A percentile compares a stretch with the other conserved stretches of the same genome.
These are phyloP conservation scores for Linderniella brevidens DNA, from an alignment of 257 asterid species.

Conservation along the genomic window DNA sequence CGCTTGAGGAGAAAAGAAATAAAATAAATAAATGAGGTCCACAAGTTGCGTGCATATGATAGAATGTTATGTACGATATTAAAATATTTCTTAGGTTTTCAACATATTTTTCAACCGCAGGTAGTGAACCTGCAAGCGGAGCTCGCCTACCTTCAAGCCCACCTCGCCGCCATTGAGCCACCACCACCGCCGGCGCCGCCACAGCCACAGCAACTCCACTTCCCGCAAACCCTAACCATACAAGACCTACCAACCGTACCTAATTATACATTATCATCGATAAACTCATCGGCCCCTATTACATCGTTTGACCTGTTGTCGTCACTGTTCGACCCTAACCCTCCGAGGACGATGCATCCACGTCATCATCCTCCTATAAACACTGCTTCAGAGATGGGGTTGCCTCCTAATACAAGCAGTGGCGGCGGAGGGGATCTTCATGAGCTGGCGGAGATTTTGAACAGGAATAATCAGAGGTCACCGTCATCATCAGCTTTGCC, in stretches of 20 bases:
- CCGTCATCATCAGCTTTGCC: too few species aligned
- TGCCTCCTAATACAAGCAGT: constrained; percentile 14
- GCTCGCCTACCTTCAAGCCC: constrained; percentile 59
- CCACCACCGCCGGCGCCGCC: constrained; percentile 32
- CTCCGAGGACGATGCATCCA: too few species aligned
- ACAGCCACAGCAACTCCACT: constrained; percentile 14
- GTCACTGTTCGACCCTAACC: too few species aligned
- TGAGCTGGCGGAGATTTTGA: constrained; percentile 30
- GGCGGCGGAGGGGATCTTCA: constrained; percentile 47
- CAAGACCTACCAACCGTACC: constrained; percentile 43
- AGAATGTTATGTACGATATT: too few species aligned
- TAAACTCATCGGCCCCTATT: too few species aligned
- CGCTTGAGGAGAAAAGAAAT: constrained; percentile 4
- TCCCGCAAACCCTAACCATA: constrained; percentile 10
- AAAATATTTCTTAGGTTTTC: not conserved
- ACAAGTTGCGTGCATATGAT: too few species aligned
- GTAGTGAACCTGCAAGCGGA: constrained; percentile 77
- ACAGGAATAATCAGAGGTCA: too few species aligned
- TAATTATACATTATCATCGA: constrained; percentile 20
- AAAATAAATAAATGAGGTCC: constrained; percentile 4
- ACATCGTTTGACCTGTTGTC: too few species aligned
- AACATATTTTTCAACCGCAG: constrained; percentile 12
- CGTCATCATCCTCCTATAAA: constrained; percentile 4
- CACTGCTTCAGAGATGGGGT: constrained; percentile 11
- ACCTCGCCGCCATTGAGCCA: constrained; percentile 72